Percentiles rank a stretch among this genome's conserved stretches.
Evolutionary conservation across 2,329 filamentous ascomycete species (phyloP).

Genomic region (Nemania sp.): DNA sequence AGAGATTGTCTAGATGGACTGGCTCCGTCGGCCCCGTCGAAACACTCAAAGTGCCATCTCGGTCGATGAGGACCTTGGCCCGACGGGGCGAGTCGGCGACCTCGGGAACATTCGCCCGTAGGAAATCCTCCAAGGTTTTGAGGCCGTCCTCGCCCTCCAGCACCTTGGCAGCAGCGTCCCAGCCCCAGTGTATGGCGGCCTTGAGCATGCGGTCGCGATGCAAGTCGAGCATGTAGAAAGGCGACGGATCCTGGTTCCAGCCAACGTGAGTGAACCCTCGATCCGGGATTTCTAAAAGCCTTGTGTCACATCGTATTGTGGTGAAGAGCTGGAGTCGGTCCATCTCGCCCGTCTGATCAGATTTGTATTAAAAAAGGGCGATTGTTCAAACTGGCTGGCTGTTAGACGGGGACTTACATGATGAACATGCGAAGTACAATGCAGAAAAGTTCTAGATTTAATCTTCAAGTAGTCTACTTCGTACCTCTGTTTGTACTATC

Average conservation of each 20-base stretch:
- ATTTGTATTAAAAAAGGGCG: slow-evolving; percentile 33
- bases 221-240: slow-evolving; percentile 78
- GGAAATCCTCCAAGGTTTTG: slow-evolving; percentile 45
- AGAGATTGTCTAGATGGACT: slow-evolving; percentile 50
- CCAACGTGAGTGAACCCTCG: slow-evolving; percentile 48
- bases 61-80: slow-evolving; percentile 59
- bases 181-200: slow-evolving; percentile 61
- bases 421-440: no score
- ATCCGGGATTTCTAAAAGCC: slow-evolving; percentile 51
- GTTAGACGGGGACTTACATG: no score
- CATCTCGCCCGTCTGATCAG: slow-evolving; percentile 1
- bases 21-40: slow-evolving; percentile 41
- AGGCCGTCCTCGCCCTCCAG: slow-evolving; percentile 55
- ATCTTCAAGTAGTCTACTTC: no score
- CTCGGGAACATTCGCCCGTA: slow-evolving; percentile 39
- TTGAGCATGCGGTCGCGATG: slow-evolving; percentile 79
- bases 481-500: no score
- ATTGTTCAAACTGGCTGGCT: no score
- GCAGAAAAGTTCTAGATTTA: no score
- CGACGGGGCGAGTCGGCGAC: slow-evolving; percentile 47
- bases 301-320: slow-evolving; percentile 72
- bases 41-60: slow-evolving; percentile 52
- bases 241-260: slow-evolving; percentile 61
- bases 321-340: slow-evolving; percentile 67
- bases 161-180: slow-evolving; percentile 50